Evolutionary conservation across 768 basidiomycete species (phyloP), one percentile per base, ranked within the genome.

Genomic region (Gelatoporia subvermispora): DNA sequence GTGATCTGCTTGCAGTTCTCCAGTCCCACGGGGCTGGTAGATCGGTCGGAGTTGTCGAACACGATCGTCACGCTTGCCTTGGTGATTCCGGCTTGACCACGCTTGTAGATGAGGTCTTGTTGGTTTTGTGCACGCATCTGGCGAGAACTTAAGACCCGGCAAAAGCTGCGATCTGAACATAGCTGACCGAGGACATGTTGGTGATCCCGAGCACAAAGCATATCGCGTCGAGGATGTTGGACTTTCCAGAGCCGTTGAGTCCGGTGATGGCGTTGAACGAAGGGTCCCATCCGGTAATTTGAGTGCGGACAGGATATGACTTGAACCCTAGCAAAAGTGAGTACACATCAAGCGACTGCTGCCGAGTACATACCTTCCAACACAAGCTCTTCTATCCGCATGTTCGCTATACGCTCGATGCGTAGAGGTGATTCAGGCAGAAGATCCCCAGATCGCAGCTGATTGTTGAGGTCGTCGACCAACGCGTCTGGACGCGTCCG

Each of bases 261-360:
- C 94, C 94, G 4, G 93, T 96, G 68, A 99, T 98, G 4, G 96
- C 96, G 65, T 98, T 98, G 79, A 99, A 99, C 3, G 92, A 95
- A 5, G 90, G 70, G 64, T 98, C 95, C 93, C 96, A 99, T 52
- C 94, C 95, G 0, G 86, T 85, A 52, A 99, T 95, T 59, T 89
- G 88, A 0, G 96, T 97, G 43, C 95, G 81, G 23, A 94, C 93
- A 9, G 95, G 94, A 65, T 98, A 97, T 2, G 93, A 95, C 66
- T 99, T 98, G 77, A 98, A 99, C 41, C 95, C 93, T 91, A 55
- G 9, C 39, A 18, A 25, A 2, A 23, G n/a, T 42, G 17, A n/a
- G 43, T 41, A 20, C 15, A 36, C 1, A 17, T 28, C 1, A 16
- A 35, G 20, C 20, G 9, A 8, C 31, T 8, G 8, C 20, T 31